Conservation (phyloP, 2,329 filamentous ascomycete genomes). For the Hymenotorrendiella dingleyae region DNA sequence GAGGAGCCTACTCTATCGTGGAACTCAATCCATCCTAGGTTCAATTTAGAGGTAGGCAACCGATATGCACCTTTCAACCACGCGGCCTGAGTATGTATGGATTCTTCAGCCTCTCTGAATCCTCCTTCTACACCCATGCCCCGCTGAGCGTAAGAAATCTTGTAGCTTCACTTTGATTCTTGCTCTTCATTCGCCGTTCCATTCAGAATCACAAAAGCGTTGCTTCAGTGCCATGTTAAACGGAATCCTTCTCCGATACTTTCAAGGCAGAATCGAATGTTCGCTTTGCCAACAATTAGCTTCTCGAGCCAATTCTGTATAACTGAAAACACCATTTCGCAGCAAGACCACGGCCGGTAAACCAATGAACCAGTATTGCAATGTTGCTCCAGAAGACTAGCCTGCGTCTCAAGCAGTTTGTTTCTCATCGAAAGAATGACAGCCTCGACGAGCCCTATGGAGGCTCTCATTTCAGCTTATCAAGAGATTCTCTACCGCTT, state of each 20-base stretch:
- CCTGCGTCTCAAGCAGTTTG: constrained; percentile 20
- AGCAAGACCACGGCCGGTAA: no score
- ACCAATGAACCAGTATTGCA: constrained; percentile 2
- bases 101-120: constrained; percentile 5
- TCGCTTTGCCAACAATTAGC: no score
- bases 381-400: constrained; percentile 22
- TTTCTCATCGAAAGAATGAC: constrained; percentile 14
- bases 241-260: constrained; percentile 1
- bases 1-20: neutral
- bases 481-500: no score
- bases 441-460: constrained; percentile 7
- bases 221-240: constrained; percentile 14
- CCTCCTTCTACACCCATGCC: neutral
- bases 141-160: neutral
- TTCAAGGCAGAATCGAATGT: neutral
- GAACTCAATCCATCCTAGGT: neutral
- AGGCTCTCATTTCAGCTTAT: no score
- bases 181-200: neutral
- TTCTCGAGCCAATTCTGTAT: no score
- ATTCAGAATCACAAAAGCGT: neutral
- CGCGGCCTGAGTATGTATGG: constrained; percentile 12
- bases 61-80: constrained; percentile 21
- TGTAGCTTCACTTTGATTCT: neutral
- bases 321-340: no score
- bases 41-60: constrained; percentile 13